These are phyloP conservation scores for Blastobotrys arbuscula DNA, from an alignment of 1,139 yeast genomes.

Conservation along the genomic window DNA sequence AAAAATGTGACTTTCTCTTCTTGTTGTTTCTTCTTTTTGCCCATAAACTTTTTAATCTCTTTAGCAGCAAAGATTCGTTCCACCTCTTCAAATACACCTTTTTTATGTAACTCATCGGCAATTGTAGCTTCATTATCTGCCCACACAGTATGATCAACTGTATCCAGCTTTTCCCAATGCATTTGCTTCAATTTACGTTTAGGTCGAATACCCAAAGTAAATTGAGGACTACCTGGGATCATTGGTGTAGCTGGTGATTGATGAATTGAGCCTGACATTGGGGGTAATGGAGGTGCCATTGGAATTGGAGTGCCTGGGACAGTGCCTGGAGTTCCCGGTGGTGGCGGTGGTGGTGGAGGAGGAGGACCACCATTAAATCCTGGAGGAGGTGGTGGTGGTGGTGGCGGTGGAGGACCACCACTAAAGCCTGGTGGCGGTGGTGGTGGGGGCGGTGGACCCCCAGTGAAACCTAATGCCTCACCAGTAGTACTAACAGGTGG, in stretches of 20 bases:
- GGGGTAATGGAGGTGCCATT: constrained; percentile 28
- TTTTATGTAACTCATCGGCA: constrained; percentile 51
- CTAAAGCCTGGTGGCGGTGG: constrained; percentile 18
- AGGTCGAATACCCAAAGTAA: constrained; percentile 40
- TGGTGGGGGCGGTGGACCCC: constrained; percentile 27
- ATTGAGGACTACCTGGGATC: constrained; percentile 21
- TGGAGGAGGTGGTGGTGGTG: constrained; percentile 35
- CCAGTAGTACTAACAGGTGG: too few species aligned
- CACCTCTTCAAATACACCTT: constrained; percentile 74
- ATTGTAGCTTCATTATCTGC: constrained; percentile 44
- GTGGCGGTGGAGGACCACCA: constrained; percentile 34
- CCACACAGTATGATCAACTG: constrained; percentile 78
- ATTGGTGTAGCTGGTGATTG: constrained; percentile 23
- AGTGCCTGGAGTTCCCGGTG: constrained; percentile 32
- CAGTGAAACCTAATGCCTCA: too few species aligned
- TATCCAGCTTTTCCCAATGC: constrained; percentile 83
- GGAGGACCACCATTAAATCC: constrained; percentile 27
- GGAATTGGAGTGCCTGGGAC: constrained; percentile 21
- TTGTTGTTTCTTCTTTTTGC: constrained; percentile 33
- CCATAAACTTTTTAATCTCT: constrained; percentile 40
- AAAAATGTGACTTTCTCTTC: constrained; percentile 54
- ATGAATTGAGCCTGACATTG: constrained; percentile 19
- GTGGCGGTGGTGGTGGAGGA: constrained; percentile 32
- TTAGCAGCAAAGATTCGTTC: constrained; percentile 72
- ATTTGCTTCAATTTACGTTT: constrained; percentile 74